These are phyloP conservation scores for Eucalyptus melliodora DNA, from an alignment of 345 rosid genomes.

Conservation along the genomic window DNA sequence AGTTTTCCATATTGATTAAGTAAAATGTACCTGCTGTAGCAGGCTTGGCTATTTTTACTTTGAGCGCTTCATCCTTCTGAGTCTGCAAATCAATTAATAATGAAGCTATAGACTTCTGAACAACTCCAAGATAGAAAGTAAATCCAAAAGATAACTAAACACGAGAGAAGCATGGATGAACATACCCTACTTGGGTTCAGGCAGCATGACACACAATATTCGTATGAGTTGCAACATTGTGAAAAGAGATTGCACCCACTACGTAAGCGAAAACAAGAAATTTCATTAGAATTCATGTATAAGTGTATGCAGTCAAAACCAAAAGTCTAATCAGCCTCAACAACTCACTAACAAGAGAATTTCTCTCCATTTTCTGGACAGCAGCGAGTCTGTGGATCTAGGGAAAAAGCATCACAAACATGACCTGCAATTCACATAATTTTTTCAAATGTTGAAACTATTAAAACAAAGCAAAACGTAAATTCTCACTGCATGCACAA, in stretches of 20 bases:
- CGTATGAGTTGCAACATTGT: slow-evolving; percentile 81
- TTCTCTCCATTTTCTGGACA: slow-evolving; percentile 75
- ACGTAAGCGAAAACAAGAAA: neutral
- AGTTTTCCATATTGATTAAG: neutral
- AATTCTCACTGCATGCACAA: neutral
- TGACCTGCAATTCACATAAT: slow-evolving; percentile 27
- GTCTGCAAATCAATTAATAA: slow-evolving; percentile 33
- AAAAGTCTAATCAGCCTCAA: neutral
- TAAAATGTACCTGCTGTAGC: slow-evolving; percentile 55
- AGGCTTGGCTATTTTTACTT: slow-evolving; percentile 74
- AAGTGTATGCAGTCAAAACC: neutral
- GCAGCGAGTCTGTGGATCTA: slow-evolving; percentile 70
- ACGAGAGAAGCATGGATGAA: neutral
- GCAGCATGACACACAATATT: slow-evolving; percentile 91
- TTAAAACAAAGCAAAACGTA: neutral
- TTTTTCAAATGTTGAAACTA: neutral
- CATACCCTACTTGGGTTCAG: slow-evolving; percentile 63
- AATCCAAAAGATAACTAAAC: neutral
- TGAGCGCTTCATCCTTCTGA: slow-evolving; percentile 32
- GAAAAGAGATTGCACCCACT: slow-evolving; percentile 80
- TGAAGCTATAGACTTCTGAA: neutral
- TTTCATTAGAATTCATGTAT: neutral
- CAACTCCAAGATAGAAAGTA: neutral
- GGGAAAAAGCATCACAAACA: slow-evolving; percentile 76
- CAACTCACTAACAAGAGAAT: slow-evolving; percentile 92